Evolutionary conservation across 176 grass and related monocot genomes (phyloP), one percentile per base, ranked within the genome.

Genomic region (Cymbopogon citratus): DNA sequence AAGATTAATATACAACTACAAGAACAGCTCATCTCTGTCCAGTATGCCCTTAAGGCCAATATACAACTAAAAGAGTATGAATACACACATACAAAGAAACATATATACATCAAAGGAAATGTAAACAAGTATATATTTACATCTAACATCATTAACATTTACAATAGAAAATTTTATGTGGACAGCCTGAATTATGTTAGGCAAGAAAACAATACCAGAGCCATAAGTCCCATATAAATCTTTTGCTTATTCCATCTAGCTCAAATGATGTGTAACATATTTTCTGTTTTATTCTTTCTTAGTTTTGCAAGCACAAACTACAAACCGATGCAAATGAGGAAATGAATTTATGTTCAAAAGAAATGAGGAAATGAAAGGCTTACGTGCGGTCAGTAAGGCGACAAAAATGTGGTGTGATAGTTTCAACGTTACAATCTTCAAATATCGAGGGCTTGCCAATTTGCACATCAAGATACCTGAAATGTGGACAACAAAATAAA

Each of bases 321-420:
- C 51, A n/a, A n/a, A n/a, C 18, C 2, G 51, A 56, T 54, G 51
- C 51, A 56, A 54, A 56, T 56, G 51, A 56, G 18, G 51, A 54
- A 54, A 56, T 56, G 51, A n/a, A 56, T 56, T 56, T 54, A 54
- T 1, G 18, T 54, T 54, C 16, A n/a, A n/a, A 21, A 56, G 2
- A 54, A 38, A 5, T 3, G 49, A 56, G 51, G 51, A 56, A 56
- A 19, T 19, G 48, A 19, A 52, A 52, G 48, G 45, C 84, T 60
- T 91, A 94, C 94, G 87, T 97, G 74, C 79, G 88, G 83, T 98
- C 95, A 31, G 95, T 93, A 63, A 98, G 92, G 45, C 95, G 90
- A 76, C 92, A 98, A 57, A 89, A 83, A 52, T 98, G 87, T 2
- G 95, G 95, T 3, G 77, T 91, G 62, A 93, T 77, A 7, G 51